A percentile compares a stretch with the other conserved stretches of the same genome.
phyloP scores from a whole-genome alignment of 176 grass and related monocot genomes.

The Pontederia crassipes region DNA sequence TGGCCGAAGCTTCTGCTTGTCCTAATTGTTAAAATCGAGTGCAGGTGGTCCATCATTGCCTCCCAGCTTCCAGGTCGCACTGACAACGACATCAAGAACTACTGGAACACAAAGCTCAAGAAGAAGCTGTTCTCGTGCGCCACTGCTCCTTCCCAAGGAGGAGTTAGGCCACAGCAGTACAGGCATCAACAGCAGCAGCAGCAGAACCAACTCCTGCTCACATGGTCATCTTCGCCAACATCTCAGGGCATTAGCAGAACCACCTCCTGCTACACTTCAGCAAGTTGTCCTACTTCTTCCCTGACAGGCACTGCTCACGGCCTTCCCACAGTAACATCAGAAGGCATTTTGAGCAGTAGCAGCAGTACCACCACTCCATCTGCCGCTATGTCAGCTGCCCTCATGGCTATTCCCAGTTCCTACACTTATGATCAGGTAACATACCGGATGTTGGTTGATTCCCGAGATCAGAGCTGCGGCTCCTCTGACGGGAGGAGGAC shows the following conservation, averaged over 20 bases:
- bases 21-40: neutral
- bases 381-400: too few relatives aligned
- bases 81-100: slow-evolving; percentile 64
- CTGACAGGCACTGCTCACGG: too few relatives aligned
- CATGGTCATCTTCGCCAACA: slow-evolving; percentile 17
- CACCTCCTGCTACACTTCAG: neutral
- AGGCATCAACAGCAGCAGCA: neutral
- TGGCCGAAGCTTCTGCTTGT: too few relatives aligned
- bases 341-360: too few relatives aligned
- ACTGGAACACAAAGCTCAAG: slow-evolving; percentile 8
- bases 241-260: slow-evolving; percentile 3
- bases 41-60: slow-evolving; percentile 94
- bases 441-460: too few relatives aligned
- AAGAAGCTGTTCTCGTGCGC: neutral
- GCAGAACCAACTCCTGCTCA: slow-evolving; percentile 8
- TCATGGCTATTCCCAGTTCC: too few relatives aligned
- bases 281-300: neutral
- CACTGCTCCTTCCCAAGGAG: neutral
- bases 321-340: too few relatives aligned
- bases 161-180: neutral
- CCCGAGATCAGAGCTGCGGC: too few relatives aligned
- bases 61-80: slow-evolving; percentile 72
- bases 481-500: too few relatives aligned
- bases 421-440: too few relatives aligned
- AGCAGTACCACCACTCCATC: too few relatives aligned